Conservation (phyloP, 1,284 basidiomycete genomes). For the Neolentinus lepideus region DNA sequence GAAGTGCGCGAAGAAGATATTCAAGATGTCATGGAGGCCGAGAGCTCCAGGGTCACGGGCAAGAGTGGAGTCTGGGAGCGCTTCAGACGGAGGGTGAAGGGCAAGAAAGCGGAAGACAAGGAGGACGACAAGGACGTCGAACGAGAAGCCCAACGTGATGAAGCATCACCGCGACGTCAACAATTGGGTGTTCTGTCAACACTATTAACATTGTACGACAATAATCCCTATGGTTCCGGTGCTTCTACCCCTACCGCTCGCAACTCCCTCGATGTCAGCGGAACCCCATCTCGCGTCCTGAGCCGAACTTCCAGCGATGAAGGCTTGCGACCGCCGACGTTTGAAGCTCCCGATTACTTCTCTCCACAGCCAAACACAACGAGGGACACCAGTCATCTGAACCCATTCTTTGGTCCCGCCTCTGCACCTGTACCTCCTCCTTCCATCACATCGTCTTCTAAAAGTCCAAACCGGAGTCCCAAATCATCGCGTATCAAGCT, state of each 20-base stretch:
- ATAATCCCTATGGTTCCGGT: conserved; percentile 22
- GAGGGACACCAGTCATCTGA: background rate
- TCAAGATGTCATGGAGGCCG: background rate
- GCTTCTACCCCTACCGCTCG: conserved; percentile 18
- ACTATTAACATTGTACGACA: conserved; percentile 45
- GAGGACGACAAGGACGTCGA: conserved; percentile 14
- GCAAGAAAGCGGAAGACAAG: conserved; percentile 1
- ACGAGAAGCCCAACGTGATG: conserved; percentile 13
- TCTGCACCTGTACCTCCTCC: background rate
- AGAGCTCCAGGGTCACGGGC: background rate
- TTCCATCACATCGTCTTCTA: conserved; percentile 8
- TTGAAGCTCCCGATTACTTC: background rate
- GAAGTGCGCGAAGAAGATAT: background rate
- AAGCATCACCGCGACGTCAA: conserved; percentile 11
- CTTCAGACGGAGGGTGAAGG: background rate
- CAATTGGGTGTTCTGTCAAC: conserved; percentile 43
- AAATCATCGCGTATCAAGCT: conserved; percentile 4
- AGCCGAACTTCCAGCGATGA: conserved; percentile 1
- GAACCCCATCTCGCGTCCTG: conserved; percentile 4
- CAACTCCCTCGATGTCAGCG: conserved; percentile 4
- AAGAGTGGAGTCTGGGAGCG: conserved; percentile 3
- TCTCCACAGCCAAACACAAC: background rate
- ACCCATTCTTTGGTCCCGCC: background rate
- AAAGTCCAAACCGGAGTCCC: conserved; percentile 10
- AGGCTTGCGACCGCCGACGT: background rate